Conservation (phyloP, 2,329 filamentous ascomycete species). For the Fusarium annulatum region DNA sequence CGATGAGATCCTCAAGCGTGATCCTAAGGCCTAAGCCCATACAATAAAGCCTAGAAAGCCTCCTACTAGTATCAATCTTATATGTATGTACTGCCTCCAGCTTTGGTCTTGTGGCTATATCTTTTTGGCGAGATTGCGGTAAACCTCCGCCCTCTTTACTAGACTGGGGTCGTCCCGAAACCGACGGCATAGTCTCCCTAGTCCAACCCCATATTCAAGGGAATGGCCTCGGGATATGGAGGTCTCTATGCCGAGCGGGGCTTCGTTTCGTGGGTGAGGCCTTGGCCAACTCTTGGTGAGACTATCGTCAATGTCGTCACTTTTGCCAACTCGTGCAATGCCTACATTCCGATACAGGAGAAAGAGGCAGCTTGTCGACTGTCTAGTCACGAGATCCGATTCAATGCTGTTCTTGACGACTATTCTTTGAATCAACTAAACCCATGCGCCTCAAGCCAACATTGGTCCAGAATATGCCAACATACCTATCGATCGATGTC, state of each 20-base stretch:
- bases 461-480: neutral
- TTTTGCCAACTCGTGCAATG: conserved; percentile 13
- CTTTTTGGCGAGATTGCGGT: conserved; percentile 13
- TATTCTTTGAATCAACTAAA: neutral
- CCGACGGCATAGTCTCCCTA: conserved; percentile 7
- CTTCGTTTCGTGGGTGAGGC: neutral
- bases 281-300: conserved; percentile 2
- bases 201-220: conserved; percentile 9
- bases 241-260: conserved; percentile 24
- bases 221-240: conserved; percentile 30
- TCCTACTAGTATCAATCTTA: neutral
- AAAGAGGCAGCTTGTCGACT: conserved; percentile 7
- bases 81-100: neutral
- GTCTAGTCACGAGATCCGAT: neutral
- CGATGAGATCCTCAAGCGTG: neutral
- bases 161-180: conserved; percentile 15
- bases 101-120: conserved; percentile 19
- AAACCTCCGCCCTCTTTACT: conserved; percentile 18
- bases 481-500: neutral
- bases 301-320: conserved; percentile 31
- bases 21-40: conserved; percentile 15
- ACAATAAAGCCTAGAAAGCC: neutral
- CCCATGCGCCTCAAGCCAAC: neutral
- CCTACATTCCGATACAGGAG: neutral
- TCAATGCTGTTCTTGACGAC: neutral